A percentile compares a stretch with the other conserved stretches of the same genome.
phyloP scores from a whole-genome alignment of 208 protist genomes.

The Entamoeba moshkovskii region DNA sequence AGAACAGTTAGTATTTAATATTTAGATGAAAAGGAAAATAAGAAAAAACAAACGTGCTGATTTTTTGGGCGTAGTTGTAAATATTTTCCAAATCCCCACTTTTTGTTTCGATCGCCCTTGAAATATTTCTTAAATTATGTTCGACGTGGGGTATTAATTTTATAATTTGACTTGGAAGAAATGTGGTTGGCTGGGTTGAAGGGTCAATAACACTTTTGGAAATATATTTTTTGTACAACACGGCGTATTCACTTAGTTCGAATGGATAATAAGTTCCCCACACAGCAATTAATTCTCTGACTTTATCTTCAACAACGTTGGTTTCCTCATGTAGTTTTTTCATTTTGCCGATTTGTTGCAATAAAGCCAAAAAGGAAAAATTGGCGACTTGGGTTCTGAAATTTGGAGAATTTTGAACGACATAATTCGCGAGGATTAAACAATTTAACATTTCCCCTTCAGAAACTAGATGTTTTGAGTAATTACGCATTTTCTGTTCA shows the following conservation, averaged over 20 bases:
- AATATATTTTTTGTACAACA: background rate
- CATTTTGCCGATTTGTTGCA: background rate
- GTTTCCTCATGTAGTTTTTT: background rate
- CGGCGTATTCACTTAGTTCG: background rate
- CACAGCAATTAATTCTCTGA: background rate
- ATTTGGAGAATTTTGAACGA: background rate
- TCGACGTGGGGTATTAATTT: background rate
- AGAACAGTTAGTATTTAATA: too few relatives aligned
- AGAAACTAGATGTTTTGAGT: background rate
- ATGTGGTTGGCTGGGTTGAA: background rate
- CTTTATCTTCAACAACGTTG: background rate
- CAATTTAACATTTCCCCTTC: background rate
- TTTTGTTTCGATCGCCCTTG: background rate
- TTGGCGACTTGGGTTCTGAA: background rate
- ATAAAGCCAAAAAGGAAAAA: background rate
- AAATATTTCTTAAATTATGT: constrained; percentile 6
- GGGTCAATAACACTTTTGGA: background rate
- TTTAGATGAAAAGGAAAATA: background rate
- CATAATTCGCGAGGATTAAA: background rate
- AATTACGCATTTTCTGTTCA: background rate
- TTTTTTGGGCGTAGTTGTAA: background rate
- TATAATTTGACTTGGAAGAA: background rate
- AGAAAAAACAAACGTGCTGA: background rate
- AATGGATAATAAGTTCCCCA: background rate
- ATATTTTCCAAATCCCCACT: background rate